phyloP scores from a whole-genome alignment of 345 rosid genomes.

The Lumnitzera racemosa region DNA sequence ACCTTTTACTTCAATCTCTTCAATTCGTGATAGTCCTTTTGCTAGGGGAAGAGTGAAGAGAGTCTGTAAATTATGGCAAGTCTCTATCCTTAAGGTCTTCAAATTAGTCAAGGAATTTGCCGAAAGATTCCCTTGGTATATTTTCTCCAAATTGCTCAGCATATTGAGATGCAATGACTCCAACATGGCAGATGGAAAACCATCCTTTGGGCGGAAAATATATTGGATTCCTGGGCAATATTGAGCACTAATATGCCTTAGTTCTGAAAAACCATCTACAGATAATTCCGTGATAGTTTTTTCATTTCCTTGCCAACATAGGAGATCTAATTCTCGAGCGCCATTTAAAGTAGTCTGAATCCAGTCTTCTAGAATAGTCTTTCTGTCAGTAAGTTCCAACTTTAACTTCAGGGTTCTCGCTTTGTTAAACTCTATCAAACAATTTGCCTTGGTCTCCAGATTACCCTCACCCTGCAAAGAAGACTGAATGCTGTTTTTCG shows the following conservation, averaged over 20 bases:
- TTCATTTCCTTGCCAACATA: background rate
- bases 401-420: slow-evolving; percentile 7
- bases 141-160: slow-evolving; percentile 12
- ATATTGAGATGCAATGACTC: background rate
- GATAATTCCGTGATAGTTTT: slow-evolving; percentile 7
- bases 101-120: slow-evolving; percentile 10
- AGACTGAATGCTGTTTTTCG: too few relatives aligned
- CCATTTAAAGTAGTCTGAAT: slow-evolving; percentile 1
- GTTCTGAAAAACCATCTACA: slow-evolving; percentile 7
- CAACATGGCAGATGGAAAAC: background rate
- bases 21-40: slow-evolving; percentile 4
- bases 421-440: background rate
- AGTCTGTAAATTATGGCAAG: slow-evolving; percentile 12
- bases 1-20: slow-evolving; percentile 6
- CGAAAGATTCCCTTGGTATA: background rate
- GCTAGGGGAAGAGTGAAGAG: slow-evolving; percentile 9
- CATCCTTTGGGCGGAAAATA: background rate
- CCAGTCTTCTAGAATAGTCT: background rate
- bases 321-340: slow-evolving; percentile 11
- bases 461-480: too few relatives aligned
- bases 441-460: too few relatives aligned
- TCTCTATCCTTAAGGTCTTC: background rate
- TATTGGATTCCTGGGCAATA: background rate
- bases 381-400: background rate
- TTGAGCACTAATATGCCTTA: slow-evolving; percentile 10